These are phyloP conservation scores for Pouteria glomerata DNA, from an alignment of 148 eudicot species.

Conservation along the genomic window DNA sequence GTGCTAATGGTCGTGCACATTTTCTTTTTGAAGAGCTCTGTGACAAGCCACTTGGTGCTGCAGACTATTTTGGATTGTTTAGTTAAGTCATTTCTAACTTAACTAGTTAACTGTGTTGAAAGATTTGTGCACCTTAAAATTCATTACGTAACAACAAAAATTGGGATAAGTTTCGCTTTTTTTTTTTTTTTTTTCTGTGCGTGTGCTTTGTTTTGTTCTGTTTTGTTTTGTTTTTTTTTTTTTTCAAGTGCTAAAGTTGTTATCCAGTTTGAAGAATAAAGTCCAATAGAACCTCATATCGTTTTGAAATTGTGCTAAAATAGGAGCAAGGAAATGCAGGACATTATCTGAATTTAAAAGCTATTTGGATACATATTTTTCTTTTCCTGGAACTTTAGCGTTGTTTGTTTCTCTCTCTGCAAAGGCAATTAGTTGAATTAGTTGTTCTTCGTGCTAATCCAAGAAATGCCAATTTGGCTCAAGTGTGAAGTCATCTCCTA, in stretches of 20 bases:
- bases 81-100: conserved; percentile 47
- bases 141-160: background rate
- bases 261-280: background rate
- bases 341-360: background rate
- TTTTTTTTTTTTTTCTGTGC: too few species aligned
- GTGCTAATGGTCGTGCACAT: conserved; percentile 88
- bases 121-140: background rate
- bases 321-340: background rate
- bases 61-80: conserved; percentile 84
- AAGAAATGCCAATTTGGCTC: background rate
- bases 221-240: too few species aligned
- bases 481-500: background rate
- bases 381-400: background rate
- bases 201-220: background rate
- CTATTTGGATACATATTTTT: background rate
- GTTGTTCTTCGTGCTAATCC: background rate
- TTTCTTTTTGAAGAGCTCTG: conserved; percentile 82
- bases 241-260: too few species aligned
- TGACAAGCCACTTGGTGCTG: conserved; percentile 93
- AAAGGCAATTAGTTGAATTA: background rate
- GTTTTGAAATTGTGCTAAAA: background rate
- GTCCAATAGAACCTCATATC: background rate
- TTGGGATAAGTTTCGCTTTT: background rate
- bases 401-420: background rate
- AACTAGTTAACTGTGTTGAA: conserved; percentile 5